phyloP scores from a whole-genome alignment of 2,329 filamentous ascomycete genomes.

The Diaporthe ampelina region DNA sequence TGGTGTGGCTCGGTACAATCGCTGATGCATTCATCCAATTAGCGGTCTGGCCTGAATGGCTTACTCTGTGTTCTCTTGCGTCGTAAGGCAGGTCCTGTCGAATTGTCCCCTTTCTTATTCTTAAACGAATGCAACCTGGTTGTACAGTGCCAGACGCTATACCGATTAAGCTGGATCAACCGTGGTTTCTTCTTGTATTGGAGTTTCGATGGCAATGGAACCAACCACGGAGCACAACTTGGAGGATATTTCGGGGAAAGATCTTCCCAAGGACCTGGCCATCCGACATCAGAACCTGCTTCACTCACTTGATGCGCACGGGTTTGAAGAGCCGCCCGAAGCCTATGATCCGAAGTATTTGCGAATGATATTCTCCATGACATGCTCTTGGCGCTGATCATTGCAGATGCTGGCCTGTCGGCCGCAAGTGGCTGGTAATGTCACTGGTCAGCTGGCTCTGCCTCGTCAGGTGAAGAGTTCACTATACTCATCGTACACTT shows the following conservation, averaged over 20 bases:
- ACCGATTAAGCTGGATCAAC: neutral
- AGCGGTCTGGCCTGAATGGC: neutral
- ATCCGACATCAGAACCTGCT: neutral
- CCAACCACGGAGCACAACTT: neutral
- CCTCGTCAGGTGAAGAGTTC: neutral
- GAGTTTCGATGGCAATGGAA: neutral
- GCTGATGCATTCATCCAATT: neutral
- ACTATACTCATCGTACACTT: neutral
- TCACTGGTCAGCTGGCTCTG: slow-evolving; percentile 10
- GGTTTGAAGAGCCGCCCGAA: neutral
- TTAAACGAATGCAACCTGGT: neutral
- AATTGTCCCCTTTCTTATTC: neutral
- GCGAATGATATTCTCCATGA: neutral
- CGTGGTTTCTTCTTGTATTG: neutral
- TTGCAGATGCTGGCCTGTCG: neutral
- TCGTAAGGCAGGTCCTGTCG: neutral
- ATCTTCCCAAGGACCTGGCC: neutral
- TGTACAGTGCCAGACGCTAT: neutral
- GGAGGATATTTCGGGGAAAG: neutral
- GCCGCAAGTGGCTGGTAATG: slow-evolving; percentile 12
- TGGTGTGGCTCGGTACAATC: neutral
- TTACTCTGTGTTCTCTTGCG: neutral
- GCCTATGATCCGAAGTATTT: neutral
- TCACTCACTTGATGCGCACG: neutral
- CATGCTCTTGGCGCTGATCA: neutral